Evolutionary conservation across 306 rosid species (phyloP).

Genomic region (Vigna nakashimae): DNA sequence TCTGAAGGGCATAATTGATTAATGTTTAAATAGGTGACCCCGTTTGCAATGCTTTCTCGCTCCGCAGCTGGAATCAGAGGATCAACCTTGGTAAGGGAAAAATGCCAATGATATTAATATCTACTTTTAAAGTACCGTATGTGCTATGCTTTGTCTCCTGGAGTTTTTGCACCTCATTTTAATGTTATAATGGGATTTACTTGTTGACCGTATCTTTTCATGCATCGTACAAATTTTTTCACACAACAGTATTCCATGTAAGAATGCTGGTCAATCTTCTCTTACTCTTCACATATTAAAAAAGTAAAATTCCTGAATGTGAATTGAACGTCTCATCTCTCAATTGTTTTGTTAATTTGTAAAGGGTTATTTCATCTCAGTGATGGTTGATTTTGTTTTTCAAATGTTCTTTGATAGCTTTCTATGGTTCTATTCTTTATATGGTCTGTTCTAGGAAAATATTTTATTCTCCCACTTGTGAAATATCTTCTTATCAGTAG

Average conservation of each 20-base stretch:
- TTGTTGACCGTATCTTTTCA: conserved; percentile 6
- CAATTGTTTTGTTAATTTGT: too few species aligned
- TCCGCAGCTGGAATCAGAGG: conserved; percentile 95
- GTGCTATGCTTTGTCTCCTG: background rate
- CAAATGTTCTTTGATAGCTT: too few species aligned
- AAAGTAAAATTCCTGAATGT: too few species aligned
- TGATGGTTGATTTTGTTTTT: too few species aligned
- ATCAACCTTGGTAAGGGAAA: conserved; percentile 78
- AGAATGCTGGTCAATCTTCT: background rate
- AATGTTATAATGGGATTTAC: conserved; percentile 17
- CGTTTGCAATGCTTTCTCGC: conserved; percentile 91
- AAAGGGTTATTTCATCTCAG: too few species aligned
- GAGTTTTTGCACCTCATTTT: background rate
- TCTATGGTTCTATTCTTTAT: too few species aligned
- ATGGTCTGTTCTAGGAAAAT: too few species aligned
- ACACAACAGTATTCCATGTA: conserved; percentile 6
- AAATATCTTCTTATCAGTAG: too few species aligned
- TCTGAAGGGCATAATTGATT: conserved; percentile 20
- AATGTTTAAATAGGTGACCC: conserved; percentile 77
- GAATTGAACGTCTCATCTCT: too few species aligned
- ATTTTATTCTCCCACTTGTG: too few species aligned
- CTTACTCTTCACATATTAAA: background rate
- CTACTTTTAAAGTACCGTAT: conserved; percentile 23
- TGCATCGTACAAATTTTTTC: background rate
- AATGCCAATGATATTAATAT: background rate